Base-by-base conservation (phyloP, 352 stramenopile species). In the Phytophthora kernoviae region DNA sequence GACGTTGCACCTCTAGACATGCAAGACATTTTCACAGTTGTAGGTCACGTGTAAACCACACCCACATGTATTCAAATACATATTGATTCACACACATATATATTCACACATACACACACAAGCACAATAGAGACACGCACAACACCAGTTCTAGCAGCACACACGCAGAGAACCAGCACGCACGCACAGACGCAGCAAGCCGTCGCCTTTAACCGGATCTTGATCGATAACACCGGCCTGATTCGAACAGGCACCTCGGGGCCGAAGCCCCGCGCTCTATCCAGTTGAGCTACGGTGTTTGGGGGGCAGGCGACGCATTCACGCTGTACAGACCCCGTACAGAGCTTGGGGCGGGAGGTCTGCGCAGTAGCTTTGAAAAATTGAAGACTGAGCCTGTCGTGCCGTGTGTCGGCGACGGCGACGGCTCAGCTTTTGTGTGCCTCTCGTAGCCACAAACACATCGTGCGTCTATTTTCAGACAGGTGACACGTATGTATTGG, bases 1-100 rank as follows among this genome's bases (percentile, higher is more conserved):
- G 42, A 58, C 11, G 43, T 44, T 41, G 50, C 58, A n/a, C 54
- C 37, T 51, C 12, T 21, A 3, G 45, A 46, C 3, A 55, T 43
- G 0, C 36, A 62, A 43, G 44, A 45, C 37, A 51, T 62, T 8
- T 8, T 55, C 1, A 30, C 34, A 6, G 12, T 37, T 8, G 36
- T 39, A 36, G 42, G 30, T 5, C 26, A 45, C 20, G 40, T 51
- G 20, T 50, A 44, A 58, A 17, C 3, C 33, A 17, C 6, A 11
- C 30, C n/a, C n/a, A n/a, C 6, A 34, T 34, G 30, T 11, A 11
- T 34, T 34, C 30, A 11, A 34, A 34, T 34, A 34, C 30, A 34
- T 34, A 34, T 34, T 11, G 6, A 11, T 34, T 34, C 30, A 34
- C 11, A 34, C 11, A 34, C 11, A 34, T 34, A 34, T 34, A 6